Percentiles rank a stretch among this genome's conserved stretches.
These are phyloP conservation scores for Diplodia mutila DNA, from an alignment of 2,329 filamentous ascomycete species.

Conservation along the genomic window DNA sequence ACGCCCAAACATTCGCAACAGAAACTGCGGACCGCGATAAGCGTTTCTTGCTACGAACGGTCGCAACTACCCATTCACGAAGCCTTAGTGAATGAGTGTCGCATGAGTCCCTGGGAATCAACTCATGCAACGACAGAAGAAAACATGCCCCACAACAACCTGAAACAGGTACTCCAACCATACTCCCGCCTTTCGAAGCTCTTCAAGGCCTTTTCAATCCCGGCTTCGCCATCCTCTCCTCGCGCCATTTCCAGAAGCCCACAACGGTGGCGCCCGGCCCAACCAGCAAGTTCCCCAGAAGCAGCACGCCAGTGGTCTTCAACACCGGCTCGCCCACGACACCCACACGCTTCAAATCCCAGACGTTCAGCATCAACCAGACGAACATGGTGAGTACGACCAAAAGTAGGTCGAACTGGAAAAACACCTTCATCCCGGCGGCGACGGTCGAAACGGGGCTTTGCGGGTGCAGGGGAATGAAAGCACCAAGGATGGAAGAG, in stretches of 20 bases:
- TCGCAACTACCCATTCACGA: neutral
- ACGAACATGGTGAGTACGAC: neutral
- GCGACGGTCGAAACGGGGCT: neutral
- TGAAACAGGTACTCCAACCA: neutral
- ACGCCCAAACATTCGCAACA: neutral
- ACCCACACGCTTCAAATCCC: neutral
- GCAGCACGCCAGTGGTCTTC: neutral
- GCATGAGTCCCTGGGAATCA: too few relatives aligned
- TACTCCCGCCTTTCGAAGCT: neutral
- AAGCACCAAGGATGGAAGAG: neutral
- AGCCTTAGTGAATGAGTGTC: neutral
- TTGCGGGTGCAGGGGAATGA: neutral
- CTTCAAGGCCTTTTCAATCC: neutral
- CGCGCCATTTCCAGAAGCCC: conserved; percentile 16
- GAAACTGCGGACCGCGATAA: neutral
- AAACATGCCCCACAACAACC: too few relatives aligned
- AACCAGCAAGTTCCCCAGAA: neutral
- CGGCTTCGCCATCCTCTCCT: neutral
- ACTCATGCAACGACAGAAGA: too few relatives aligned
- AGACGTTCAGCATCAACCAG: neutral
- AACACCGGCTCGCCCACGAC: neutral
- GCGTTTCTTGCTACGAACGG: neutral
- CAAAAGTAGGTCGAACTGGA: neutral
- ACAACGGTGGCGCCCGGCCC: neutral
- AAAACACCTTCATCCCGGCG: conserved; percentile 1